Evolutionary conservation across 108 stramenopile genomes (phyloP).

Genomic region (Cyclotella cryptica): DNA sequence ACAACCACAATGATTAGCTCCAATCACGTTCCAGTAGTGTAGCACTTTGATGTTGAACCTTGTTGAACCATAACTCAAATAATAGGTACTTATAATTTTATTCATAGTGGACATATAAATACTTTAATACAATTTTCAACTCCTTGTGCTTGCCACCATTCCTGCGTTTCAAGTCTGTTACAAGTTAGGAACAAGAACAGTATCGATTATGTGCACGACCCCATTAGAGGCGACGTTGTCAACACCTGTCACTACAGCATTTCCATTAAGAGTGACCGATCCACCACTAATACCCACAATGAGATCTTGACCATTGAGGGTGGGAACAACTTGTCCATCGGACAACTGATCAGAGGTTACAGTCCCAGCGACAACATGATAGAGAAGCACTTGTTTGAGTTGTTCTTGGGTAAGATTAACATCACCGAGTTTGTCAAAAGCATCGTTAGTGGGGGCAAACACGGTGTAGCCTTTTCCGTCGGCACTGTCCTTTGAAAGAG

Average conservation of each 20-base stretch:
- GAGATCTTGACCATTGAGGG: conserved; percentile 15
- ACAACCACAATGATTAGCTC: no score
- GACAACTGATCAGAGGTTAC: conserved; percentile 19
- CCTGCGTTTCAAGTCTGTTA: no score
- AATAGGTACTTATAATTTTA: no score
- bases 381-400: conserved; percentile 18
- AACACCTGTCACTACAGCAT: background rate
- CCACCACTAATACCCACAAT: background rate
- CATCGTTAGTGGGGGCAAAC: conserved; percentile 55
- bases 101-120: no score
- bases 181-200: conserved; percentile 19
- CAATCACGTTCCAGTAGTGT: no score
- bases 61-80: no score
- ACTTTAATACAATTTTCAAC: no score
- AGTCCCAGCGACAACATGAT: conserved; percentile 22
- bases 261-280: conserved; percentile 6
- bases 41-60: no score
- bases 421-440: conserved; percentile 42
- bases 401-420: conserved; percentile 18
- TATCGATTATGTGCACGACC: conserved; percentile 16
- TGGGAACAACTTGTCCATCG: conserved; percentile 19
- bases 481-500: conserved; percentile 16
- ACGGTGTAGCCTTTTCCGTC: conserved; percentile 40
- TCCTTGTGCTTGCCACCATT: no score
- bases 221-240: conserved; percentile 20